Evolutionary conservation across 768 basidiomycete species (phyloP).

Genomic region (Termitomyces eurrhizus): DNA sequence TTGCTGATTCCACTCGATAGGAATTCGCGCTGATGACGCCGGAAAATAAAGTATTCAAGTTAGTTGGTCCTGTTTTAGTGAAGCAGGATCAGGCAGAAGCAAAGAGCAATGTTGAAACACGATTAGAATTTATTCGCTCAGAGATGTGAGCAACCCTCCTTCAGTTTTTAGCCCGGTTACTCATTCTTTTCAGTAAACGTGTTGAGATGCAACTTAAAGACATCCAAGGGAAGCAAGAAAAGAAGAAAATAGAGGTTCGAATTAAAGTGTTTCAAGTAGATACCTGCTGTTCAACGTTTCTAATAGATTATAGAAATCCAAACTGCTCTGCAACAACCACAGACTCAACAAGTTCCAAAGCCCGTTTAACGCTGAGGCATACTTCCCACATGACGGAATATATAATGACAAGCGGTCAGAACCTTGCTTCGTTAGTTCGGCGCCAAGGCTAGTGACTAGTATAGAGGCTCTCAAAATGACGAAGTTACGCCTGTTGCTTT

Average conservation of each 20-base stretch:
- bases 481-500: conserved; percentile 8
- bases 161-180: not conserved
- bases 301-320: conserved; percentile 67
- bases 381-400: conserved; percentile 5
- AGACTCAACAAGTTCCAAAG: conserved; percentile 22
- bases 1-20: conserved; percentile 34
- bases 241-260: conserved; percentile 77
- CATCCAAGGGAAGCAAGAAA: conserved; percentile 68
- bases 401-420: not conserved
- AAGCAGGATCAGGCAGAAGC: conserved; percentile 88
- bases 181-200: conserved; percentile 46
- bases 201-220: conserved; percentile 83
- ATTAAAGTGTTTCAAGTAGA: conserved; percentile 7
- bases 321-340: conserved; percentile 45
- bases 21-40: conserved; percentile 76
- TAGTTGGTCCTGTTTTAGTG: conserved; percentile 86
- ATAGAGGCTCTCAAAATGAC: not conserved
- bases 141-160: conserved; percentile 66
- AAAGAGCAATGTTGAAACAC: conserved; percentile 81
- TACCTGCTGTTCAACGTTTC: conserved; percentile 9
- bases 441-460: not conserved
- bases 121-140: conserved; percentile 80
- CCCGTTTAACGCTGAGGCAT: conserved; percentile 5
- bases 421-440: not conserved
- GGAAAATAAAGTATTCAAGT: conserved; percentile 83